These are phyloP conservation scores for Ustilago loliicola DNA, from an alignment of 1,284 basidiomycete species.

Conservation along the genomic window DNA sequence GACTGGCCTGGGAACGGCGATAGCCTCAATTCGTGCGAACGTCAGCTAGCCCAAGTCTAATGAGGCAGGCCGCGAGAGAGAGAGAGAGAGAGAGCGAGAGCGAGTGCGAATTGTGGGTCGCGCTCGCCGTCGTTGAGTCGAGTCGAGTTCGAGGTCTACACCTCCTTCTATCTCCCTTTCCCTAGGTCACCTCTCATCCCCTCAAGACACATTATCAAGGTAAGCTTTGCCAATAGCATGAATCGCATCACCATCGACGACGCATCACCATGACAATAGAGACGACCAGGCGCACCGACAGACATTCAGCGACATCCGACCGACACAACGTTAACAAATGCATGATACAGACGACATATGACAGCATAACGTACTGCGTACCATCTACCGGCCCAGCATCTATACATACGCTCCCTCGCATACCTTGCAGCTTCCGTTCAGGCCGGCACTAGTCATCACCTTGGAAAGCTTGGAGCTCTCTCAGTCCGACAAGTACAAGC, in stretches of 20 bases:
- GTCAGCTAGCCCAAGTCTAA: too few relatives aligned
- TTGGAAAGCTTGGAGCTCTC: not conserved
- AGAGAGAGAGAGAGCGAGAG: not conserved
- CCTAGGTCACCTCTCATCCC: conserved; percentile 52
- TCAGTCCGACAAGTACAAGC: not conserved
- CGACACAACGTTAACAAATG: not conserved
- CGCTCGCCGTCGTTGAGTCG: conserved; percentile 12
- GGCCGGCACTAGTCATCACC: not conserved
- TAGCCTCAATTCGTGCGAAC: too few relatives aligned
- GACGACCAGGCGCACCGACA: conserved; percentile 6
- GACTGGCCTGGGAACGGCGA: too few relatives aligned
- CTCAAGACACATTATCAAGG: conserved; percentile 56
- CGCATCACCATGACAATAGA: conserved; percentile 19
- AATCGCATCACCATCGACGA: conserved; percentile 21
- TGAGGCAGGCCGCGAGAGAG: too few relatives aligned
- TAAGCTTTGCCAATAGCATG: conserved; percentile 38
- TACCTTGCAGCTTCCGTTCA: not conserved
- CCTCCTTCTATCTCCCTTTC: conserved; percentile 27
- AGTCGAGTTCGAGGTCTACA: conserved; percentile 34
- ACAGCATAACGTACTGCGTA: not conserved
- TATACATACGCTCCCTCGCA: not conserved
- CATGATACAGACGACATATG: not conserved
- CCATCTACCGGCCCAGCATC: not conserved
- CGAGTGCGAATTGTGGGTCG: conserved; percentile 1
- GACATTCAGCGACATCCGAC: not conserved